Conservation (phyloP, 805 yeast genomes). For the Zygosaccharomyces bailii region DNA sequence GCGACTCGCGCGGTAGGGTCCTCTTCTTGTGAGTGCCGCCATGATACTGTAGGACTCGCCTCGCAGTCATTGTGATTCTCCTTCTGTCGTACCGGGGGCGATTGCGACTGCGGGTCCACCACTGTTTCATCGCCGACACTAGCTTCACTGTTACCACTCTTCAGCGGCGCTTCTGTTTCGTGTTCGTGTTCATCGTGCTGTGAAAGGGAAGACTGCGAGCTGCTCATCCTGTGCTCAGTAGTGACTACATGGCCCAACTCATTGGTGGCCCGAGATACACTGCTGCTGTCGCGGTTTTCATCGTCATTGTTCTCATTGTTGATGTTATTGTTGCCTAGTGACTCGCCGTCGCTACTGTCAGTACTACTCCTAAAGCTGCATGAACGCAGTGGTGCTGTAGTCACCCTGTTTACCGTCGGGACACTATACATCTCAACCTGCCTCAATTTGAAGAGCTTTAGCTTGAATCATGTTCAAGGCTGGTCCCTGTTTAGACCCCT, state of each 20-base stretch:
- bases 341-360: background rate
- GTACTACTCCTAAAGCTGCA: slow-evolving; percentile 1
- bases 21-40: slow-evolving; percentile 4
- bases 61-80: background rate
- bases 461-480: background rate
- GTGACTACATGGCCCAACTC: slow-evolving; percentile 11
- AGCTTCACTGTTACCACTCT: slow-evolving; percentile 7
- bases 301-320: background rate
- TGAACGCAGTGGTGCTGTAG: slow-evolving; percentile 5
- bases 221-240: slow-evolving; percentile 22
- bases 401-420: slow-evolving; percentile 3
- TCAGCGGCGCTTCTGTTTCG: slow-evolving; percentile 2
- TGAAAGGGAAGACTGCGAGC: slow-evolving; percentile 23
- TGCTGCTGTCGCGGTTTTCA: background rate
- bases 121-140: slow-evolving; percentile 12
- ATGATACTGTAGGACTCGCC: background rate
- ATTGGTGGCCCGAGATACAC: background rate
- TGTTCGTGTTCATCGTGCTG: slow-evolving; percentile 3
- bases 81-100: slow-evolving; percentile 3
- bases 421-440: slow-evolving; percentile 6
- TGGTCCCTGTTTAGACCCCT: slow-evolving; percentile 9
- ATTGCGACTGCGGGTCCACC: slow-evolving; percentile 7
- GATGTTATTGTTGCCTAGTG: background rate
- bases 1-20: slow-evolving; percentile 2
- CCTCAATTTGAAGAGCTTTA: slow-evolving; percentile 2